phyloP scores from a whole-genome alignment of 2,329 filamentous ascomycete species.

The Fusarium goolgardi region DNA sequence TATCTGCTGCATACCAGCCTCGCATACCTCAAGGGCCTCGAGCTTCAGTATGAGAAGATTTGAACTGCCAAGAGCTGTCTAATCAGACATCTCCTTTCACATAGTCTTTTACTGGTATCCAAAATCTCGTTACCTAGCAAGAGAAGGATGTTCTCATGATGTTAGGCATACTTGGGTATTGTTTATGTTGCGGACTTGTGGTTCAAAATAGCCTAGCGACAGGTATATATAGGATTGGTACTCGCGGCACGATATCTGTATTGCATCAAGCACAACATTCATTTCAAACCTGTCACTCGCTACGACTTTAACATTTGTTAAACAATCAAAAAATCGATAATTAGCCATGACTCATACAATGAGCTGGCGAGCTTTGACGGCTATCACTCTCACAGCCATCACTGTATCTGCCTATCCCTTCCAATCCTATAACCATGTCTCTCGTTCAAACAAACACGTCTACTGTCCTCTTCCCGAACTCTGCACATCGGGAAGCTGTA shows the following conservation, averaged over 20 bases:
- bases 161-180: neutral
- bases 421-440: neutral
- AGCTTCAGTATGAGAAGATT: too few relatives aligned
- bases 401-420: conserved; percentile 10
- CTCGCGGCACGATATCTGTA: neutral
- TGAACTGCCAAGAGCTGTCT: too few relatives aligned
- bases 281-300: neutral
- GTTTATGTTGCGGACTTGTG: neutral
- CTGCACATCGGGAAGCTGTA: conserved; percentile 27
- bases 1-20: neutral
- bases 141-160: neutral
- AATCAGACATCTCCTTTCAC: neutral
- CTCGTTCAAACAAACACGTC: conserved; percentile 3
- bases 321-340: neutral
- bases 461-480: conserved; percentile 27
- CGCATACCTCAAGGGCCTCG: neutral
- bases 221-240: neutral
- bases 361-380: conserved; percentile 21
- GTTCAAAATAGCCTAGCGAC: too few relatives aligned
- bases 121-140: neutral
- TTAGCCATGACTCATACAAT: conserved; percentile 18
- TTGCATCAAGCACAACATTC: neutral
- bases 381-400: neutral
- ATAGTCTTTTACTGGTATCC: neutral
- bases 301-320: neutral